Evolutionary conservation across 2,329 filamentous ascomycete species (phyloP).

Genomic region (Cytospora mali): DNA sequence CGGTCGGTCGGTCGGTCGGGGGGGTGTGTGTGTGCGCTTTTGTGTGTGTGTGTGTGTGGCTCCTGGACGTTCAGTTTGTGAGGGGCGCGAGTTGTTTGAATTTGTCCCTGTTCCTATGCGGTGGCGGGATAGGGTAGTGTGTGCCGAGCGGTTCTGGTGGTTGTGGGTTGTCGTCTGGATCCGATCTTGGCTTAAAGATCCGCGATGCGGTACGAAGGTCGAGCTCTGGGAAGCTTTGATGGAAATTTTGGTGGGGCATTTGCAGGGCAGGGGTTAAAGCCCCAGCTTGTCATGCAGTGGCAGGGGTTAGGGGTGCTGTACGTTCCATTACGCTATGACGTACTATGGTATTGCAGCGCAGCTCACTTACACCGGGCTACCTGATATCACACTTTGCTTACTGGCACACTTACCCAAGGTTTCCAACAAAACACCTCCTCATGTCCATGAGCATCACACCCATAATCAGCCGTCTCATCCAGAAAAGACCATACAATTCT

Average conservation of each 20-base stretch:
- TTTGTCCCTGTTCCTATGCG: no score
- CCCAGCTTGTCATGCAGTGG: background rate
- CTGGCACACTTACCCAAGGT: background rate
- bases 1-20: background rate
- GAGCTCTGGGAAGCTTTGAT: constrained; percentile 17
- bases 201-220: background rate
- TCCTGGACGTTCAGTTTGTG: background rate
- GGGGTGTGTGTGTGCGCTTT: no score
- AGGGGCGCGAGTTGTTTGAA: no score
- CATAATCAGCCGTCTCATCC: background rate
- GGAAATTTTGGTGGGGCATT: constrained; percentile 22
- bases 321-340: no score
- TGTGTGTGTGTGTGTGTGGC: background rate
- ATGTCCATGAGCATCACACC: background rate
- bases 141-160: background rate
- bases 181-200: background rate
- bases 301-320: background rate
- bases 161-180: background rate
- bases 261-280: background rate
- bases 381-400: background rate
- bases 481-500: background rate
- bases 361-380: background rate
- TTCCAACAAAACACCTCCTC: background rate
- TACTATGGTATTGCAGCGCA: no score
- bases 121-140: background rate